Base-by-base conservation (phyloP, 2,329 filamentous ascomycete genomes). In the Colletotrichum noveboracense region DNA sequence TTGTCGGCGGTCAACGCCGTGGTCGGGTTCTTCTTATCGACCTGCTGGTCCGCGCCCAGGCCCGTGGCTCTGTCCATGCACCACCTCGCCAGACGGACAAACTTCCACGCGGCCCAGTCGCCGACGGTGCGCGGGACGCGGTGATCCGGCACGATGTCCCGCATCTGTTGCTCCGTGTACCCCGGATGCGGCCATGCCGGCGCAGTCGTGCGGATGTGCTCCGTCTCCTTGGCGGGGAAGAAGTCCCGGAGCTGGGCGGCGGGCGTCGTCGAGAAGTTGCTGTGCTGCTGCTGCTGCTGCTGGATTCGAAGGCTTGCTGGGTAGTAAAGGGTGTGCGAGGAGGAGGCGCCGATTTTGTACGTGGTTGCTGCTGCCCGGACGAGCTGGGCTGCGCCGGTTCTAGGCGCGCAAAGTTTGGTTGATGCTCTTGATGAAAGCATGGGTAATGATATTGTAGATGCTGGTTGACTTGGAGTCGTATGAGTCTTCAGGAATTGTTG, bases 51-150 rank as follows among this genome's bases (percentile, higher is more conserved):
- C 79, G 95, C 94, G 48, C 83, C 85, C 85, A 92, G 88, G 14
- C 96, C 95, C 0, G 96, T 98, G 18, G 90, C 94, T 43, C 93
- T 86, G 82, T 98, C 96, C 86, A 97, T 95, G 12, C 92, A 92
- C 89, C 91, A 96, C 66, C 96, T 91, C 52, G 96, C 89, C 26
- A 96, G 78, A 8, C 94, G 92, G 65, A 98, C 93, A 78, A 95
- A 91, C 74, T 91, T 90, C 82, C 97, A 93, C 4, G 97, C 97
- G 5, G 94, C 85, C 86, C 91, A 93, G 83, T 99, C 97, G 6
- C 95, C 94, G 81, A 91, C 89, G 14, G 91, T 94, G 80, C 92
- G 89, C 3, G 94, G 92, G 78, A 93, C 84, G 28, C 96, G 93
- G 82, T 98, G 96, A 26, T 93, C 95, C 5, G 96, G 91, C 61